Base-by-base conservation (phyloP, 2,329 filamentous ascomycete genomes). In the Cryphonectria nitschkei region DNA sequence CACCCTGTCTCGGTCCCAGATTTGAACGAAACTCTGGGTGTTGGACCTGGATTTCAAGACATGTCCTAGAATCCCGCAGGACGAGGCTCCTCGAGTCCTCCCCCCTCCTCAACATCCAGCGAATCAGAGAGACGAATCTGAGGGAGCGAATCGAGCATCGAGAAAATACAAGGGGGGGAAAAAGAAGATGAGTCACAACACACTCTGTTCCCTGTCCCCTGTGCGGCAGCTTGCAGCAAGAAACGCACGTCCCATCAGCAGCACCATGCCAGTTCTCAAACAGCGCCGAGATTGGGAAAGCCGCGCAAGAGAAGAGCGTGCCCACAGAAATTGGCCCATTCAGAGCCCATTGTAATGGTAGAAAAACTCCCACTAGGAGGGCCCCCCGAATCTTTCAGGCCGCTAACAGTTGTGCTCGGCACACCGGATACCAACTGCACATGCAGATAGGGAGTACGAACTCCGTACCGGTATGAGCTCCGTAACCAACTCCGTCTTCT, bases 101-200 rank as follows among this genome's bases (percentile, higher is more conserved):
- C 7, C 19, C 11, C 22, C 7, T n/a, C 22, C 8, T 32, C 29
- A 22, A 41, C 39, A 32, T n/a, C 7, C 56, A 37, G 60, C 67
- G 63, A 68, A 68, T 68, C 58, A 60, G 58, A 19, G 46, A 19
- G 14, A 34, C 26, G 58, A 64, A 68, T 64, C 11, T 64, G 46
- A n/a, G 46, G 46, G 9, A 32, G 34, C 43, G 60, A 68, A 61
- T 50, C 67, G 46, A 39, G 46, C 9, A 50, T 9, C 37, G 22
- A 9, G 9, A 50, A 41, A 37, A 14, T 37, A 37, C 37, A 11
- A 39, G 2, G 34, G 34, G 34, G 34, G 26, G 1, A 9, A 39
- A 9, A 16, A 50, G 32, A 46, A 16, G 5, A 58, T 70, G 69
- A 70, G 69, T 70, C 69, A 70, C 46, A 50, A 50, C 16, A 50